These are phyloP conservation scores for Sugiyamaella xylanicola DNA, from an alignment of 1,139 yeast species.

Conservation along the genomic window DNA sequence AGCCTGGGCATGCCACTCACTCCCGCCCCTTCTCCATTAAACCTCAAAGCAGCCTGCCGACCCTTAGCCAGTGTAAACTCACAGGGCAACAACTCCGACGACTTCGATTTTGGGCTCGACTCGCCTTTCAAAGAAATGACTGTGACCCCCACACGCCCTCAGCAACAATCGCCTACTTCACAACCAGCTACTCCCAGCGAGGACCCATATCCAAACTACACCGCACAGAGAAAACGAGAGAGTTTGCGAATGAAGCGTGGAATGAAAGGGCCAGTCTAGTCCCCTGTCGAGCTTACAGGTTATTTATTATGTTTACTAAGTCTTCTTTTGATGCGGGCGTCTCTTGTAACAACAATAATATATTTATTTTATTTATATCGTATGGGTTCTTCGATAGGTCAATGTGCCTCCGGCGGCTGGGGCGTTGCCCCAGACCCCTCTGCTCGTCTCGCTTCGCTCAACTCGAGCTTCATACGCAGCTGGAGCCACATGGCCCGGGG, in stretches of 20 bases:
- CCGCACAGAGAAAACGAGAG: constrained; percentile 43
- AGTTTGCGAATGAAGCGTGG: constrained; percentile 43
- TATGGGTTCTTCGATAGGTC: background rate
- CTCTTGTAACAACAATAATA: constrained; percentile 9
- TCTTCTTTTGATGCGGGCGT: constrained; percentile 10
- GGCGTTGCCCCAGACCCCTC: constrained; percentile 12
- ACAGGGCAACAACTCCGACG: constrained; percentile 5
- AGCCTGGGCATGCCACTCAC: constrained; percentile 14
- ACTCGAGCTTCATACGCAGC: background rate
- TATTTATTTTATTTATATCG: constrained; percentile 14
- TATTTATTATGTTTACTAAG: constrained; percentile 9
- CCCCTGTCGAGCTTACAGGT: background rate
- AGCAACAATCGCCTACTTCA: constrained; percentile 19
- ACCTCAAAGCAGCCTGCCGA: constrained; percentile 2
- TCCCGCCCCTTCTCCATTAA: constrained; percentile 21
- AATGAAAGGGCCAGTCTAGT: constrained; percentile 21
- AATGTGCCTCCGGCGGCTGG: constrained; percentile 12
- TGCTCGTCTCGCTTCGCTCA: background rate
- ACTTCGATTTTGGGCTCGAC: constrained; percentile 19
- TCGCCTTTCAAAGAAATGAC: constrained; percentile 20
- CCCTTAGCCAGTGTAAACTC: background rate
- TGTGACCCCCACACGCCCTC: constrained; percentile 7
- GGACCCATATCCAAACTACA: constrained; percentile 36
- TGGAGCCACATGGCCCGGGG: background rate
- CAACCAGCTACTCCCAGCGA: constrained; percentile 22